Conservation (phyloP, 345 rosid species). For the Rhizophora mangle region DNA sequence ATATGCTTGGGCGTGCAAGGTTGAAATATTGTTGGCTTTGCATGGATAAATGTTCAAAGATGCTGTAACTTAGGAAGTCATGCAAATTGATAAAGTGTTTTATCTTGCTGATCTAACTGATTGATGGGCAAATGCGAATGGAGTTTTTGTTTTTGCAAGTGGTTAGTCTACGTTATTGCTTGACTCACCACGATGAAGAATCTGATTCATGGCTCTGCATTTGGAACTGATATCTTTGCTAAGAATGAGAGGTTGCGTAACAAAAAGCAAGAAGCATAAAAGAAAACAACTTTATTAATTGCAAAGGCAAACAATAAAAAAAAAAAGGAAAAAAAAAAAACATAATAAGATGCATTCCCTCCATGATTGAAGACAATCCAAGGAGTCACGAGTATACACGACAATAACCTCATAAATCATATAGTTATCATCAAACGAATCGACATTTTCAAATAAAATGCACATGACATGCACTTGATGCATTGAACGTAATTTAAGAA, state of each 20-base stretch:
- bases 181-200: neutral
- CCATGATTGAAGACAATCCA: no score
- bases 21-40: neutral
- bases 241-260: no score
- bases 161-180: neutral
- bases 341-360: no score
- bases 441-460: neutral
- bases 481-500: neutral
- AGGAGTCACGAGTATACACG: no score
- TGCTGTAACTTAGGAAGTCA: neutral
- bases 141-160: slow-evolving; percentile 7
- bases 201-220: slow-evolving; percentile 3
- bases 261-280: no score
- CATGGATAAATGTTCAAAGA: neutral
- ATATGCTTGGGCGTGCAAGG: neutral
- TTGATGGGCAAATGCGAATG: neutral
- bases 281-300: no score
- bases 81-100: neutral
- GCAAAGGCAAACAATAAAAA: neutral
- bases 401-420: no score
- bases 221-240: no score
- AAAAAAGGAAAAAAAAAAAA: no score
- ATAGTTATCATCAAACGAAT: neutral
- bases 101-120: no score
- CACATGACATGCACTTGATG: neutral